Percentiles rank a stretch among this genome's conserved stretches.
Conservation (phyloP, 768 basidiomycete species). For the Termitomyces titanicus region DNA sequence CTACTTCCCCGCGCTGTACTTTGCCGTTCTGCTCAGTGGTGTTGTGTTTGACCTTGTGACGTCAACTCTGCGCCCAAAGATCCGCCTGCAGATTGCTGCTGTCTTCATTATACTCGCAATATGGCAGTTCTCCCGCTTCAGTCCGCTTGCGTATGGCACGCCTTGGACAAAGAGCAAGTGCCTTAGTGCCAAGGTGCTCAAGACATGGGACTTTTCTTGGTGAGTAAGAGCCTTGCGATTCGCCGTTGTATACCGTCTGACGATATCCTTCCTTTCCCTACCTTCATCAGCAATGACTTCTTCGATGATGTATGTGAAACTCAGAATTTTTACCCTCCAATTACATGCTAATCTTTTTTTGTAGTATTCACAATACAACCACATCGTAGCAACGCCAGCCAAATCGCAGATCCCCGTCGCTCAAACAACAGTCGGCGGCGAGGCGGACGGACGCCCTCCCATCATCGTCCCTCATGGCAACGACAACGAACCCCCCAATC, state of each 20-base stretch:
- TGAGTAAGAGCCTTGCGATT: slow-evolving; percentile 25
- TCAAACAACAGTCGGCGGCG: slow-evolving; percentile 47
- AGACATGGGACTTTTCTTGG: slow-evolving; percentile 97
- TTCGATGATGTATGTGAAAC: slow-evolving; percentile 52
- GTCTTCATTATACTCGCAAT: slow-evolving; percentile 70
- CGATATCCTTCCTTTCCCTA: background rate
- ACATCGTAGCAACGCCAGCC: slow-evolving; percentile 33
- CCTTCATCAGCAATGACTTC: slow-evolving; percentile 56
- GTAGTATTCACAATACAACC: slow-evolving; percentile 57
- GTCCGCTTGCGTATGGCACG: slow-evolving; percentile 79
- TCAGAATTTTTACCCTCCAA: background rate
- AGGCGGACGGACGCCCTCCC: slow-evolving; percentile 49
- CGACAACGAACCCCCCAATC: slow-evolving; percentile 24
- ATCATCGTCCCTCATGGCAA: slow-evolving; percentile 41
- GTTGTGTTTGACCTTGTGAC: slow-evolving; percentile 84
- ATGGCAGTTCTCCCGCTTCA: slow-evolving; percentile 77
- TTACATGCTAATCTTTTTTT: background rate
- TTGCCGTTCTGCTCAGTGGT: slow-evolving; percentile 76
- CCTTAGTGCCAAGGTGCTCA: slow-evolving; percentile 74
- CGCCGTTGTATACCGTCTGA: background rate
- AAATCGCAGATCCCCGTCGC: slow-evolving; percentile 34
- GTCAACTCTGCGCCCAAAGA: slow-evolving; percentile 67
- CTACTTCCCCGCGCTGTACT: slow-evolving; percentile 96
- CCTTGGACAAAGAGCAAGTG: slow-evolving; percentile 87
- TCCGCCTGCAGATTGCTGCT: slow-evolving; percentile 78